phyloP scores from a whole-genome alignment of 352 stramenopile species.

The Globisporangium uncinulatum region DNA sequence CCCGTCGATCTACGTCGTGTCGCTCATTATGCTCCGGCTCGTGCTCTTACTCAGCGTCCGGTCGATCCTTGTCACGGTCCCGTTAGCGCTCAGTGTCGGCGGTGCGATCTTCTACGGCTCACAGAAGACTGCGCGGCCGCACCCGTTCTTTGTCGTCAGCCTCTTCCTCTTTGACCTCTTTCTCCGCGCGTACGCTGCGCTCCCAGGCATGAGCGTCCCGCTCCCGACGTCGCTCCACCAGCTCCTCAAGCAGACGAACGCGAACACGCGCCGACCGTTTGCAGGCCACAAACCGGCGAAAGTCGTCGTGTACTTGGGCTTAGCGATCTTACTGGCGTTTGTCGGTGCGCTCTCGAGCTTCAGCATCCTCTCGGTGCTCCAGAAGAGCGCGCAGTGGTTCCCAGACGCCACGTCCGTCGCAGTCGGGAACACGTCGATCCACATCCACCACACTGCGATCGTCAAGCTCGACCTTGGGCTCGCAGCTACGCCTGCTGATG shows the following conservation, averaged over 20 bases:
- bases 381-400: conserved; percentile 70
- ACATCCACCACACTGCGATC: conserved; percentile 84
- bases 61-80: conserved; percentile 40
- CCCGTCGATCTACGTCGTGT: conserved; percentile 83
- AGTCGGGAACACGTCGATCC: conserved; percentile 52
- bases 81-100: conserved; percentile 43
- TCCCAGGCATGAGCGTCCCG: conserved; percentile 33
- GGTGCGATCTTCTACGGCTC: conserved; percentile 58
- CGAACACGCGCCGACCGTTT: conserved; percentile 31
- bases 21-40: conserved; percentile 72
- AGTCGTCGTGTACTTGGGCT: conserved; percentile 56
- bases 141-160: conserved; percentile 66
- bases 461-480: conserved; percentile 79
- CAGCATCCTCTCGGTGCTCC: conserved; percentile 65
- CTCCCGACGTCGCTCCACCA: conserved; percentile 46
- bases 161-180: conserved; percentile 79
- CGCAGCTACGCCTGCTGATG: conserved; percentile 29
- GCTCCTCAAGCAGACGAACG: conserved; percentile 54
- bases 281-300: conserved; percentile 51
- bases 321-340: conserved; percentile 62
- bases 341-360: conserved; percentile 68
- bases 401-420: conserved; percentile 66
- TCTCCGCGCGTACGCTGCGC: conserved; percentile 41
- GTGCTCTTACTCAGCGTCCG: conserved; percentile 47
- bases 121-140: conserved; percentile 70